These are phyloP conservation scores for Cercospora nicotianae DNA, from an alignment of 2,329 filamentous ascomycete species.

Conservation along the genomic window DNA sequence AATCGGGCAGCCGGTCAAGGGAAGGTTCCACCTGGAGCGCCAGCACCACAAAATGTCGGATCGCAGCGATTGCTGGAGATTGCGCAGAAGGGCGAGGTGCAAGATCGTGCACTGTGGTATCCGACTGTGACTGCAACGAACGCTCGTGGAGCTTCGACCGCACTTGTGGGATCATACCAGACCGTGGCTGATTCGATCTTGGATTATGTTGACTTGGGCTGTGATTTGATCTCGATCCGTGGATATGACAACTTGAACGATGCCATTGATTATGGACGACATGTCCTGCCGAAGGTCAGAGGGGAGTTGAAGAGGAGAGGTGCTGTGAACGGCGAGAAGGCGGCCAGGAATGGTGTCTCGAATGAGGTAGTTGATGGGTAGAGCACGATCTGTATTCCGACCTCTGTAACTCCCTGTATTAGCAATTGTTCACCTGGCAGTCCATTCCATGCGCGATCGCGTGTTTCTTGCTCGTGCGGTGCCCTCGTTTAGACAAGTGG, in stretches of 20 bases:
- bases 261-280: constrained; percentile 59
- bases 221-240: constrained; percentile 60
- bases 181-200: constrained; percentile 57
- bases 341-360: neutral
- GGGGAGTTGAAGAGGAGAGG: constrained; percentile 36
- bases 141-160: constrained; percentile 60
- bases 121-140: constrained; percentile 63
- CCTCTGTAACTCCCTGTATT: neutral
- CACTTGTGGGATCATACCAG: constrained; percentile 56
- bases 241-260: constrained; percentile 64
- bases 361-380: constrained; percentile 6
- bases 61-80: constrained; percentile 61
- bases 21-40: constrained; percentile 34
- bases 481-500: neutral
- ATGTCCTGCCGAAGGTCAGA: constrained; percentile 55
- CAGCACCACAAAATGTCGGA: constrained; percentile 58
- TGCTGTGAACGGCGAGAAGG: neutral
- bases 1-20: constrained; percentile 39
- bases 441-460: neutral
- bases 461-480: neutral
- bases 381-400: neutral
- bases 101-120: constrained; percentile 64
- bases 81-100: constrained; percentile 56
- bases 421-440: neutral
- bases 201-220: constrained; percentile 59